phyloP scores from a whole-genome alignment of 352 stramenopile species.

The Phytophthora cryptogea region DNA sequence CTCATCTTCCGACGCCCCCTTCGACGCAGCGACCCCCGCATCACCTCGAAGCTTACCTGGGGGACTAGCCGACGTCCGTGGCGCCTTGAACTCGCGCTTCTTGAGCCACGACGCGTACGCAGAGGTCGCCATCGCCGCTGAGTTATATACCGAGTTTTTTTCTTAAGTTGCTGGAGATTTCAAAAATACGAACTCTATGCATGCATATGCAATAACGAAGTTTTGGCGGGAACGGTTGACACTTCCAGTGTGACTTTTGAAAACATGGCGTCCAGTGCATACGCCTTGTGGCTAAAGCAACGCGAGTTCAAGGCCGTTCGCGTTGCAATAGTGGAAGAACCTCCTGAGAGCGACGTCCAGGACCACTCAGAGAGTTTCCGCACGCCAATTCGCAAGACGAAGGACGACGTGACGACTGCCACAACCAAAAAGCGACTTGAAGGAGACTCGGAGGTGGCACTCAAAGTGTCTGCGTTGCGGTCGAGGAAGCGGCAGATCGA shows the following conservation, averaged over 20 bases:
- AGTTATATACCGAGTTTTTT: too few relatives aligned
- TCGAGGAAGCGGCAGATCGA: constrained; percentile 11
- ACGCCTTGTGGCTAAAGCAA: constrained; percentile 9
- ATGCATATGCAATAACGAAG: background rate
- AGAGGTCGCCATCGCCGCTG: constrained; percentile 11
- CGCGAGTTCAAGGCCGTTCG: constrained; percentile 15
- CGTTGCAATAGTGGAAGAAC: background rate
- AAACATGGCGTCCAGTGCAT: constrained; percentile 5
- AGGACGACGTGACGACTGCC: background rate
- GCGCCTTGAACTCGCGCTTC: constrained; percentile 43
- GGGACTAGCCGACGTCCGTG: background rate
- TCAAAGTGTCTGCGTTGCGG: background rate
- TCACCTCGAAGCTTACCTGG: background rate
- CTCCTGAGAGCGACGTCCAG: background rate
- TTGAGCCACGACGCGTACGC: constrained; percentile 52
- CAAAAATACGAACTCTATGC: background rate
- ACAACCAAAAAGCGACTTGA: background rate
- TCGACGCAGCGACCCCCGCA: background rate
- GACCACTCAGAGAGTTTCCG: background rate
- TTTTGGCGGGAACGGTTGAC: background rate
- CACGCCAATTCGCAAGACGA: background rate
- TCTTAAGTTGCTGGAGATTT: background rate
- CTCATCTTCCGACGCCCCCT: background rate
- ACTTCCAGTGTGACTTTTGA: background rate
- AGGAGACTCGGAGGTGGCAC: background rate